Evolutionary conservation across 2,329 filamentous ascomycete species (phyloP).

Genomic region (Fusarium sp.): DNA sequence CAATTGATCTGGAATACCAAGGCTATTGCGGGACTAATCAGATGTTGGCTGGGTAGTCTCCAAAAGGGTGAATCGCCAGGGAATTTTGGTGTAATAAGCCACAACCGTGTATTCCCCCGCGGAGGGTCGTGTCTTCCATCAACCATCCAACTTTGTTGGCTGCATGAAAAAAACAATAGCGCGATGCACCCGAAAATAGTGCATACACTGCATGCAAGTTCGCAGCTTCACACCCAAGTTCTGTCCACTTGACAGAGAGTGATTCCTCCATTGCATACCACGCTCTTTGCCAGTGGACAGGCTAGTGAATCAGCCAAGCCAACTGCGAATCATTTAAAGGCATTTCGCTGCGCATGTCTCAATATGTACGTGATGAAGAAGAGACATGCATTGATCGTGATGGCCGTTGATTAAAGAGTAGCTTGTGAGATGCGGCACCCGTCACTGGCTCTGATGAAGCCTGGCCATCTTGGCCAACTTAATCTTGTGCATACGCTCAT

Average conservation of each 20-base stretch:
- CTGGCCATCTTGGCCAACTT: neutral
- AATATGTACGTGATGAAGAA: neutral
- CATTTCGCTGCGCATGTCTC: neutral
- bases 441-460: neutral
- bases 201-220: neutral
- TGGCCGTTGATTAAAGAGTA: neutral
- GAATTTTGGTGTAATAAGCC: neutral
- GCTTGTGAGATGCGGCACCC: neutral
- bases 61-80: neutral
- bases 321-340: neutral
- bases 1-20: neutral
- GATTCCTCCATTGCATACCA: neutral
- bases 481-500: neutral
- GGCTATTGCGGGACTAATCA: neutral
- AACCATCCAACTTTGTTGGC: slow-evolving; percentile 2
- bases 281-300: neutral
- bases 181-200: neutral
- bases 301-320: neutral
- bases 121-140: neutral
- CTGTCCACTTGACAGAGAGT: neutral
- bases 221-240: neutral
- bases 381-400: neutral
- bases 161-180: slow-evolving; percentile 10
- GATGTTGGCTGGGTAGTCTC: neutral
- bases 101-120: neutral